Evolutionary conservation across 2,329 filamentous ascomycete genomes (phyloP).

Genomic region (Colletotrichum spaethianum): DNA sequence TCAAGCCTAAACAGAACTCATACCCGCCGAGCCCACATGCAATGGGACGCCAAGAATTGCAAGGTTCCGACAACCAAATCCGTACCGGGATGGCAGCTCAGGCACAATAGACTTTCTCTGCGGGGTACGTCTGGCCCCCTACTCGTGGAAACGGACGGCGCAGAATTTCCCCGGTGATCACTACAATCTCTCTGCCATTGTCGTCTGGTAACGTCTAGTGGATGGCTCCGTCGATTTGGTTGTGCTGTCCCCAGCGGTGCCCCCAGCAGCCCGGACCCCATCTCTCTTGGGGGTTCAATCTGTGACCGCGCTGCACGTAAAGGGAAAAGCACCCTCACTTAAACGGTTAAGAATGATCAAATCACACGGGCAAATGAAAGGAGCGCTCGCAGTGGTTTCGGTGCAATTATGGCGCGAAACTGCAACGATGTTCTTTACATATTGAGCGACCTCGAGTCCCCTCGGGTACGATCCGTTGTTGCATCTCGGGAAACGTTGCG

Average conservation of each 20-base stretch:
- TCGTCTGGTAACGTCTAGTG: not conserved
- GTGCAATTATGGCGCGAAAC: constrained; percentile 23
- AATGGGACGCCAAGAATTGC: constrained; percentile 1
- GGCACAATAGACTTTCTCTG: not conserved
- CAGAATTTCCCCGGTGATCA: constrained; percentile 27
- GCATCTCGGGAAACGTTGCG: not conserved
- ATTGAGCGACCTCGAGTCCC: not conserved
- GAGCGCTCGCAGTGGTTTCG: constrained; percentile 6
- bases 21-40: constrained; percentile 21
- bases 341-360: not conserved
- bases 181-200: not conserved
- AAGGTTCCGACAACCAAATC: constrained; percentile 5
- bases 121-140: constrained; percentile 12
- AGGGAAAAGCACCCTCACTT: not conserved
- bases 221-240: too few species aligned
- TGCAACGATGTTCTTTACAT: constrained; percentile 12
- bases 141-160: constrained; percentile 33
- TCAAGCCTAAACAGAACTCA: constrained; percentile 27
- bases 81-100: constrained; percentile 18
- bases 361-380: not conserved
- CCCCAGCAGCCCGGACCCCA: not conserved
- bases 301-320: not conserved
- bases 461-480: not conserved
- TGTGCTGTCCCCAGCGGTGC: not conserved
- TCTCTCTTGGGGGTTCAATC: not conserved